These are phyloP conservation scores for Aschersonia sp. DNA, from an alignment of 2,329 filamentous ascomycete species.

Conservation along the genomic window DNA sequence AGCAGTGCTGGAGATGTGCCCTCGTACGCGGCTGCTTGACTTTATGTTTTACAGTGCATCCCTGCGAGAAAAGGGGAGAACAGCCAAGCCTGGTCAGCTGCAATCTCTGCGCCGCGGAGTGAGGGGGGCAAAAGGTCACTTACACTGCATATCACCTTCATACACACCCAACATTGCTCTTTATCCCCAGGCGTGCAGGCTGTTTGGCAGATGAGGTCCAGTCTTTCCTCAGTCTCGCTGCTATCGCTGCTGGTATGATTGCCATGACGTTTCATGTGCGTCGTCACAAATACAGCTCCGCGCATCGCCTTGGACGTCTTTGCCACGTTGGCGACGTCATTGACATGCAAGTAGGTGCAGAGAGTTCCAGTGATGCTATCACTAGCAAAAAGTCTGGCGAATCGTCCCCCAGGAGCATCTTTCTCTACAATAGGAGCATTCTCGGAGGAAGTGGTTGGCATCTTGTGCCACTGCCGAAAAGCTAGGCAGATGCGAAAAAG, in stretches of 20 bases:
- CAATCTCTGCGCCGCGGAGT: neutral
- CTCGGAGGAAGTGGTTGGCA: neutral
- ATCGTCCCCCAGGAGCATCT: neutral
- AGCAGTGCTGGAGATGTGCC: conserved; percentile 5
- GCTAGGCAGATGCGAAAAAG: neutral
- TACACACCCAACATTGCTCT: conserved; percentile 8
- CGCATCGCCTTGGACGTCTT: conserved; percentile 4
- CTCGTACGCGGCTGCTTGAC: conserved; percentile 2
- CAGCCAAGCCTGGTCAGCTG: neutral
- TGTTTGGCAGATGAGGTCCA: conserved; percentile 5
- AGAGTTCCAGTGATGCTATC: conserved; percentile 4
- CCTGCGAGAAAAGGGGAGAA: neutral
- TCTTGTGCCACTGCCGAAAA: too few species aligned
- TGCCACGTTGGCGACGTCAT: conserved; percentile 6
- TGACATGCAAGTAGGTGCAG: conserved; percentile 5
- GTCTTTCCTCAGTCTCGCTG: neutral
- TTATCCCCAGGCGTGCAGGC: conserved; percentile 2
- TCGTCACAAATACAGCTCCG: conserved; percentile 1
- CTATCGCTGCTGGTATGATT: too few species aligned
- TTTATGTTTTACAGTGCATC: neutral
- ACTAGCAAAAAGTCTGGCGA: neutral
- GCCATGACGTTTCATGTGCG: neutral
- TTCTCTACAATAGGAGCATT: neutral
- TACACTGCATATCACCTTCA: conserved; percentile 5
- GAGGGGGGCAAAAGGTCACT: neutral